Evolutionary conservation across 306 rosid genomes (phyloP).

Genomic region (Cicer judaicum): DNA sequence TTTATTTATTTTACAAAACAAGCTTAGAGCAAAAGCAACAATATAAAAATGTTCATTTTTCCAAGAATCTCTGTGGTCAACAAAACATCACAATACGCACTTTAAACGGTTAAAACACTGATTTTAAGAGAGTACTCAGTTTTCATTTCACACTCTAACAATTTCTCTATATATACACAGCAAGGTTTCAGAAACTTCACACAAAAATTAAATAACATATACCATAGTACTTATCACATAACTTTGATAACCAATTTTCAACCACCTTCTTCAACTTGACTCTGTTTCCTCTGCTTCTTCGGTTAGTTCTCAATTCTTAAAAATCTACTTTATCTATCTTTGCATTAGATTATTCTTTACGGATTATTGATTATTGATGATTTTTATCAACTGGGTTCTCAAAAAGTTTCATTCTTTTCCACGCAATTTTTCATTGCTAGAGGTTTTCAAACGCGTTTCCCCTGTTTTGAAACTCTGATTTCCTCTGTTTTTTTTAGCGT

Average conservation of each 20-base stretch:
- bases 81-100: conserved; percentile 31
- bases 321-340: background rate
- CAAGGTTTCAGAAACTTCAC: conserved; percentile 36
- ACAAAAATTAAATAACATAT: background rate
- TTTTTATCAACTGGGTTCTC: conserved; percentile 27
- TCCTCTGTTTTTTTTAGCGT: background rate
- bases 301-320: conserved; percentile 32
- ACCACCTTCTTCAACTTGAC: conserved; percentile 3
- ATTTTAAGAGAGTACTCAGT: background rate
- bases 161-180: conserved; percentile 8
- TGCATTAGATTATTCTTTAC: background rate
- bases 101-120: background rate
- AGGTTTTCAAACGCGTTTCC: conserved; percentile 33
- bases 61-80: conserved; percentile 22
- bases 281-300: conserved; percentile 31
- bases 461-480: conserved; percentile 38
- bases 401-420: background rate
- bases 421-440: conserved; percentile 25
- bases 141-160: background rate
- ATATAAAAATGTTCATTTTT: background rate
- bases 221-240: conserved; percentile 5
- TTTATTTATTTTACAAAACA: too few relatives aligned
- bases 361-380: background rate
- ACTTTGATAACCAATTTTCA: conserved; percentile 4
- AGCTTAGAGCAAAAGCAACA: too few relatives aligned